These are phyloP conservation scores for Solanum ahanhuiri DNA, from an alignment of 257 asterid genomes.

Conservation along the genomic window DNA sequence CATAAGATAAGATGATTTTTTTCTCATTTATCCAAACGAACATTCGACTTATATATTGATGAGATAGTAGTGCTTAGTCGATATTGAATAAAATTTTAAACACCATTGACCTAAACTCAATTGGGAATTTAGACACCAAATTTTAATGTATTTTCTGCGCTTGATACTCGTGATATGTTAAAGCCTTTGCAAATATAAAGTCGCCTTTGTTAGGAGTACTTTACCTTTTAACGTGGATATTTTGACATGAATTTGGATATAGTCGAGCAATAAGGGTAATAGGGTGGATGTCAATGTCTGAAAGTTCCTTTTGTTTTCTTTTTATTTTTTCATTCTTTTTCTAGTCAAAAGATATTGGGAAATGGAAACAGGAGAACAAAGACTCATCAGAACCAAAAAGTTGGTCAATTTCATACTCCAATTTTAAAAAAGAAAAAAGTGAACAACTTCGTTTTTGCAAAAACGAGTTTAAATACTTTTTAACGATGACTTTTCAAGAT, in stretches of 20 bases:
- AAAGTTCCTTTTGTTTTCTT: neutral
- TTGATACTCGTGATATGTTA: neutral
- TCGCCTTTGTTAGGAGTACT: too few relatives aligned
- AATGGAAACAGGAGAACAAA: neutral
- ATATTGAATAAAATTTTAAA: neutral
- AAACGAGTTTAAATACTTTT: neutral
- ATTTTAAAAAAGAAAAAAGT: neutral
- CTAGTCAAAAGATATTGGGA: neutral
- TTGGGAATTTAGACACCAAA: neutral
- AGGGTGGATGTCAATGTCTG: neutral
- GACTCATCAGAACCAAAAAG: neutral
- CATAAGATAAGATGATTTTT: fast-evolving
- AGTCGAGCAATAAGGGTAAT: too few relatives aligned
- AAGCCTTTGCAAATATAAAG: fast-evolving
- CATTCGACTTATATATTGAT: neutral
- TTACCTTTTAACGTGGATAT: too few relatives aligned
- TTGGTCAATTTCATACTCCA: neutral
- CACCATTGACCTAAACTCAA: neutral
- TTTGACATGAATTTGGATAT: too few relatives aligned
- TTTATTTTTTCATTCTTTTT: neutral
- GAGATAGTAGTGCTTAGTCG: neutral
- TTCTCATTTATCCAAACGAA: neutral
- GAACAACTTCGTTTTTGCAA: neutral
- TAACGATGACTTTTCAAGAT: too few relatives aligned
- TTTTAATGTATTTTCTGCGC: neutral